Evolutionary conservation across 805 yeast genomes (phyloP), one percentile per base, ranked within the genome.

Genomic region (Wickerhamiella sergipiensis): DNA sequence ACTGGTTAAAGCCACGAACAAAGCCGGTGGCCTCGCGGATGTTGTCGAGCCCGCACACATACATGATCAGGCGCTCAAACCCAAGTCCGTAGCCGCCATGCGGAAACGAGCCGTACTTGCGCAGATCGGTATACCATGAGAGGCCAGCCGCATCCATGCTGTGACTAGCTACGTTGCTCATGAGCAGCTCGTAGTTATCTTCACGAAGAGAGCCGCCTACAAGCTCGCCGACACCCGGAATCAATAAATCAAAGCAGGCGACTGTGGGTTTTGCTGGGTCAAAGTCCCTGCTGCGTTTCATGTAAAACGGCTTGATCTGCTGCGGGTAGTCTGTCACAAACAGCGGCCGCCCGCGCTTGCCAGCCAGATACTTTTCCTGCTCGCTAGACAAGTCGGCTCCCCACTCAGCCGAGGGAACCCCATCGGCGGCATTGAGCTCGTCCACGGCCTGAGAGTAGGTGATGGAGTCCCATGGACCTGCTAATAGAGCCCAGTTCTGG

Each of bases 71-170:
- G 53, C 99, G 71, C 64, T 92, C 98, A 57, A 89, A 79, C 0
- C 99, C 99, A 72, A 92, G 71, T 0, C 99, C 99, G 67, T 83
- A 92, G 0, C 99, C 99, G 46, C 98, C 98, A 63, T 90, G 97
- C 0, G 97, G 95, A 21, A 81, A 81, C 2, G 84, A 70, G 0
- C 97, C 97, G 58, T 83, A 80, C 54, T 70, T 70, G 53, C 98
- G 72, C 8, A 84, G 71, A 1, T 81, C 76, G 24, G 82, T 57
- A 62, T 89, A 92, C 99, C 99, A 92, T 29, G 76, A 72, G 64
- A 92, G 64, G 18, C 77, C 76, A 2, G 64, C 61, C 0, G 61
- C 46, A 49, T 77, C 74, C 89, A 88, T 84, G 1, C 68, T 69
- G 50, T 83, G 67, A 2, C 61, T 51, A 7, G 63, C 52, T 65